Percentiles rank a stretch among this genome's conserved stretches.
Evolutionary conservation across 164 flowering plant species (phyloP).

Genomic region (Cinnamomum chago): DNA sequence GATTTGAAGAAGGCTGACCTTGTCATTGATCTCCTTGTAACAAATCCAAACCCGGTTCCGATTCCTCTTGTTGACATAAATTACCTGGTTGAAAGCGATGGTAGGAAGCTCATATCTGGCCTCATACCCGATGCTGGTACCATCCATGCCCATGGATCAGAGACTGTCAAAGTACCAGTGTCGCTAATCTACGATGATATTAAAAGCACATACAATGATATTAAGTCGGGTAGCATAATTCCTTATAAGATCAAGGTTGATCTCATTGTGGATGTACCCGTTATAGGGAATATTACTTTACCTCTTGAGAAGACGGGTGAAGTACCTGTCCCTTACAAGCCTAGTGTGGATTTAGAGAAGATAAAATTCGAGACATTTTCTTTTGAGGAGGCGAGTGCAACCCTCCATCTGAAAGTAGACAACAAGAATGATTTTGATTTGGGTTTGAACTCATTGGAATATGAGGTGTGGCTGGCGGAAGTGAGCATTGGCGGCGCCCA

Average conservation of each 20-base stretch:
- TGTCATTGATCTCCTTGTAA: slow-evolving; percentile 16
- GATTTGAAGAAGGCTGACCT: slow-evolving; percentile 20
- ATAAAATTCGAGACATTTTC: slow-evolving; percentile 20
- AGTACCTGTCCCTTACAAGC: slow-evolving; percentile 25
- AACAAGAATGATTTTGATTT: slow-evolving; percentile 32
- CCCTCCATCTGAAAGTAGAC: slow-evolving; percentile 25
- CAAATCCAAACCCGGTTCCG: slow-evolving; percentile 27
- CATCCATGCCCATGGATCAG: slow-evolving; percentile 24
- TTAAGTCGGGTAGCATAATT: slow-evolving; percentile 23
- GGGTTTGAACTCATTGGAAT: slow-evolving; percentile 27
- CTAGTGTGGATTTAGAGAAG: slow-evolving; percentile 21
- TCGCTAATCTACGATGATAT: slow-evolving; percentile 20
- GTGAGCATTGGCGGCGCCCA: slow-evolving; percentile 21
- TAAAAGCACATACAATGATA: slow-evolving; percentile 21
- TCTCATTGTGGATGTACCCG: slow-evolving; percentile 23
- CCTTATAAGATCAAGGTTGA: slow-evolving; percentile 25
- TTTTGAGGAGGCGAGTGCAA: slow-evolving; percentile 27
- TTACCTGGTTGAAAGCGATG: slow-evolving; percentile 25
- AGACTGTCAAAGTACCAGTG: slow-evolving; percentile 23
- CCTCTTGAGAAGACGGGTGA: slow-evolving; percentile 28
- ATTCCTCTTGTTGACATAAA: slow-evolving; percentile 29
- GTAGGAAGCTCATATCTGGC: slow-evolving; percentile 24
- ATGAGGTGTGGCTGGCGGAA: slow-evolving; percentile 21
- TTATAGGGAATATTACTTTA: slow-evolving; percentile 17
- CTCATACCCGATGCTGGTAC: slow-evolving; percentile 27